A percentile compares a stretch with the other conserved stretches of the same genome.
These are phyloP conservation scores for Striga asiatica DNA, from an alignment of 257 asterid genomes.

Conservation along the genomic window DNA sequence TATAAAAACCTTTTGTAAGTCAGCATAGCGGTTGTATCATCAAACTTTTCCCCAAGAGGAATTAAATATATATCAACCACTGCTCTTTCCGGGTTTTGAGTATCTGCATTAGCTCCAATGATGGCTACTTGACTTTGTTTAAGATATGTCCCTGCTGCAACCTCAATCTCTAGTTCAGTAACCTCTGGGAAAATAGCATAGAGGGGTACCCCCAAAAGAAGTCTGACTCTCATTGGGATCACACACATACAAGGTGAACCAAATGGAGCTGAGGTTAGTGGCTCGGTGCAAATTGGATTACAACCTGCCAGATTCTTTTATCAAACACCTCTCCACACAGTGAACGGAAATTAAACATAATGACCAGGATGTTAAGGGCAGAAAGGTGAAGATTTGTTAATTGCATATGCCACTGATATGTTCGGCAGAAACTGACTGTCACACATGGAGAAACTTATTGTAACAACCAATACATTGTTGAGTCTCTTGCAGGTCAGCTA, in stretches of 20 bases:
- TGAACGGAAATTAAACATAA: not conserved
- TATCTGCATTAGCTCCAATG: constrained; percentile 85
- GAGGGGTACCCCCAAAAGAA: constrained; percentile 63
- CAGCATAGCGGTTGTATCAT: constrained; percentile 79
- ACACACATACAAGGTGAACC: constrained; percentile 95
- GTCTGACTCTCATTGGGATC: constrained; percentile 88
- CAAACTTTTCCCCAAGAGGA: constrained; percentile 91
- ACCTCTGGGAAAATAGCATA: constrained; percentile 80
- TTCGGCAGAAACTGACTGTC: not conserved
- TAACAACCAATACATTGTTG: not conserved
- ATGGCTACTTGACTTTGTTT: constrained; percentile 80
- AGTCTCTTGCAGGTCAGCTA: not conserved
- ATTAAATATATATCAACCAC: constrained; percentile 78
- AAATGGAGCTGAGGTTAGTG: constrained; percentile 67
- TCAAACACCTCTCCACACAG: constrained; percentile 11
- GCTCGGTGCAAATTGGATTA: constrained; percentile 72
- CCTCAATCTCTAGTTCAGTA: constrained; percentile 70
- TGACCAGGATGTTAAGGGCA: not conserved
- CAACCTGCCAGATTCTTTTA: constrained; percentile 51
- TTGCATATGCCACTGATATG: not conserved
- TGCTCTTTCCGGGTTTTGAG: constrained; percentile 61
- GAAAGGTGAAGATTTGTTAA: not conserved
- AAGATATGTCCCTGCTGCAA: constrained; percentile 87
- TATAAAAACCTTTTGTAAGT: constrained; percentile 75
- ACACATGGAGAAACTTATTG: not conserved